Evolutionary conservation across 768 basidiomycete species (phyloP), one percentile per base, ranked within the genome.

Genomic region (Lactarius deliciosus): DNA sequence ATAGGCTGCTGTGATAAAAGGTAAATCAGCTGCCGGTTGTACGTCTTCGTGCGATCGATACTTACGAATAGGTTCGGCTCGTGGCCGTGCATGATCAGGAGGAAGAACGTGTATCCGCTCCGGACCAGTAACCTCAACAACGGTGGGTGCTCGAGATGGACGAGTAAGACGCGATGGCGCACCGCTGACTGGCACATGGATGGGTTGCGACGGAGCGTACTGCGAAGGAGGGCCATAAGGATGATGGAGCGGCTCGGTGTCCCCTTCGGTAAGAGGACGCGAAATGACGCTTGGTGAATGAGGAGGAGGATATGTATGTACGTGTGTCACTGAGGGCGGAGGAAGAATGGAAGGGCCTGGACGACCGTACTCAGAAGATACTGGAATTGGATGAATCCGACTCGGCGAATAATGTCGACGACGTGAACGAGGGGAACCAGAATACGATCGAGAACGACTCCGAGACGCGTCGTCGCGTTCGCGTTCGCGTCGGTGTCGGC

Each of bases 121-220:
- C 5, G 66, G 66, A 32, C 66, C 66, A 25, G 34, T 63, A n/a
- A 59, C 66, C 57, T 68, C 66, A 30, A 68, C 53, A 40, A 68
- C 32, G 41, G 66, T 68, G 43, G 66, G 66, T 34, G 53, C 53
- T n/a, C 41, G 53, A 54, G 61, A 63, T 28, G 61, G 13, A 5
- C 65, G 65, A 25, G 59, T 54, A 45, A 56, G 65, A 28, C 47
- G 38, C 38, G 66, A 45, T 22, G 61, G 40, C 11, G 66, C 25
- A 16, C 36, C 28, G 9, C 50, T 62, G 43, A 43, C n/a, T 8
- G 66, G 66, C 38, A 60, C 40, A 18, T 18, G 57, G 34, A 57
- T 10, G 40, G 36, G 61, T 60, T 63, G 36, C 34, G 66, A 15
- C 22, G 66, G 61, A 8, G 34, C 20, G n/a, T 56, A 68, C 25